These are phyloP conservation scores for Zasmidium angulare DNA, from an alignment of 2,329 filamentous ascomycete species.

Conservation along the genomic window DNA sequence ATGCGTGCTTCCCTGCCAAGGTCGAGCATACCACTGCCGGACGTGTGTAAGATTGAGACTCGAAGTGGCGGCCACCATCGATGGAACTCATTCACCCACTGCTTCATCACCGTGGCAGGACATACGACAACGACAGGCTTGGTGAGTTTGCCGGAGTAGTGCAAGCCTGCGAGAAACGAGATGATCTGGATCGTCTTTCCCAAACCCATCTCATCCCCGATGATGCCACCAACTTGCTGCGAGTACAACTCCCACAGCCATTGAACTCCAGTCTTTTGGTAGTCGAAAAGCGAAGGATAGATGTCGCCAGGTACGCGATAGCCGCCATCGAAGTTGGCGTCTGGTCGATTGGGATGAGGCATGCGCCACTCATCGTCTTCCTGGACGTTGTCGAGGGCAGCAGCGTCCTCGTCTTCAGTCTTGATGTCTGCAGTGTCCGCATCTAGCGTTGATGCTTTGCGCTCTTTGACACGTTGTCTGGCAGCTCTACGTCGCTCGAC, in stretches of 20 bases:
- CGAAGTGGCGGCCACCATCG: conserved; percentile 99
- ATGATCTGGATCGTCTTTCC: conserved; percentile 87
- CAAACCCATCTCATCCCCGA: conserved; percentile 98
- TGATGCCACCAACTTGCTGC: conserved; percentile 87
- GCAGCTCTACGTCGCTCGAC: conserved; percentile 62
- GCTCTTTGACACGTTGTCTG: conserved; percentile 42
- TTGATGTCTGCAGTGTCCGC: conserved; percentile 11
- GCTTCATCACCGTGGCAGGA: conserved; percentile 89
- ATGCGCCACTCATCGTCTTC: conserved; percentile 72
- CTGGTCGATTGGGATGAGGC: conserved; percentile 78
- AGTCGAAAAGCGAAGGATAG: conserved; percentile 87
- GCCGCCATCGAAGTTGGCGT: conserved; percentile 71
- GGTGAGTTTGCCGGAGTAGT: conserved; percentile 82
- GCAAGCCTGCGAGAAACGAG: conserved; percentile 82
- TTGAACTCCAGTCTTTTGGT: conserved; percentile 94
- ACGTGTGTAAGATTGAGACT: conserved; percentile 92
- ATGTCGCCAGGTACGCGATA: conserved; percentile 89
- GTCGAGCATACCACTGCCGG: conserved; percentile 94
- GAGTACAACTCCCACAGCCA: conserved; percentile 93
- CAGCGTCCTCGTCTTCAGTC: conserved; percentile 33
- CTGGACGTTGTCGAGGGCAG: conserved; percentile 32
- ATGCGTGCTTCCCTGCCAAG: conserved; percentile 60
- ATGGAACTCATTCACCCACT: conserved; percentile 99
- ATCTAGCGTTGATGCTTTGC: conserved; percentile 16
- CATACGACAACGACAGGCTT: conserved; percentile 90